phyloP scores from a whole-genome alignment of 2,329 filamentous ascomycete genomes.

The Malbranchea cinnamomea region DNA sequence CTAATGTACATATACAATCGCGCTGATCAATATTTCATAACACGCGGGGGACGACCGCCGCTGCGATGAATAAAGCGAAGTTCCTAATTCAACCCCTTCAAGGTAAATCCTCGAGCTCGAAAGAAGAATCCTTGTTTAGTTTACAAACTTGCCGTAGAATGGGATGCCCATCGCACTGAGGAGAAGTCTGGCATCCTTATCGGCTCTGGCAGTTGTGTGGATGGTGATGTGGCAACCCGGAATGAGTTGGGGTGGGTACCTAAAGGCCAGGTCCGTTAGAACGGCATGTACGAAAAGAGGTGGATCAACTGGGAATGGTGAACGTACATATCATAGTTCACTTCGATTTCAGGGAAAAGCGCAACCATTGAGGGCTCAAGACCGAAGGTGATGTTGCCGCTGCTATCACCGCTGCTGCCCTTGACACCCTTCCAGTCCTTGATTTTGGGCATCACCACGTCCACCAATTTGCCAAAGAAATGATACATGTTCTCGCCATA shows the following conservation, averaged over 20 bases:
- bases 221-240: constrained; percentile 73
- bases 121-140: constrained; percentile 21
- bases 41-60: too few relatives aligned
- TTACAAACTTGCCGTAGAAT: constrained; percentile 60
- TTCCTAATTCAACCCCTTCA: background rate
- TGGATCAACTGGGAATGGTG: constrained; percentile 1
- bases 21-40: too few relatives aligned
- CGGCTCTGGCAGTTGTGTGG: constrained; percentile 70
- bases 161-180: constrained; percentile 59
- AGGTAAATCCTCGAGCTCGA: background rate
- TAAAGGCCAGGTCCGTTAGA: constrained; percentile 15
- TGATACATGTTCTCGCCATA: constrained; percentile 70
- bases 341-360: constrained; percentile 84
- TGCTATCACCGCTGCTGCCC: constrained; percentile 65
- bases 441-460: constrained; percentile 82
- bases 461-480: constrained; percentile 79
- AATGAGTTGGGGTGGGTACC: constrained; percentile 58
- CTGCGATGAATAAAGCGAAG: too few relatives aligned
- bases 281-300: background rate
- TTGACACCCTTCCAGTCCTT: constrained; percentile 88
- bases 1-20: too few relatives aligned
- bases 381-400: constrained; percentile 77
- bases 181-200: constrained; percentile 69
- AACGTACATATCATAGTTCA: constrained; percentile 79
- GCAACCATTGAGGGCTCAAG: constrained; percentile 60